A percentile compares a stretch with the other conserved stretches of the same genome.
These are phyloP conservation scores for Naematelia aurantialba DNA, from an alignment of 768 basidiomycete genomes.

Conservation along the genomic window DNA sequence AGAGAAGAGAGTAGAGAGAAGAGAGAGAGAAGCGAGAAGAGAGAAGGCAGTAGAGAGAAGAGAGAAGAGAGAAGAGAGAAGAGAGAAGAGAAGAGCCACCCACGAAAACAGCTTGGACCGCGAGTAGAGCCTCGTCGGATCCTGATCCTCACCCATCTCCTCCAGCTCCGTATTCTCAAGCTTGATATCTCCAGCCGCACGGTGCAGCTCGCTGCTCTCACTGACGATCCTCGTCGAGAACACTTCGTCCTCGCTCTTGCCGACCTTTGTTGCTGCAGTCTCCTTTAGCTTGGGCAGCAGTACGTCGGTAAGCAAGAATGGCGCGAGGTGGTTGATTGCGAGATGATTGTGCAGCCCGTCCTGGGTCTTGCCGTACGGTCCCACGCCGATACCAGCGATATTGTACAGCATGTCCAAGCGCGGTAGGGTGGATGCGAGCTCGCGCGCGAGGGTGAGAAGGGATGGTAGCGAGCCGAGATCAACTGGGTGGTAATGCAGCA, in stretches of 20 bases:
- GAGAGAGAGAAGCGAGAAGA: not conserved
- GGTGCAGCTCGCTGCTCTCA: slow-evolving; percentile 42
- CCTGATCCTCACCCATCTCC: slow-evolving; percentile 40
- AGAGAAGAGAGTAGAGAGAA: not conserved
- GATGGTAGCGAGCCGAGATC: slow-evolving; percentile 39
- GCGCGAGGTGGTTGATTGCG: slow-evolving; percentile 44
- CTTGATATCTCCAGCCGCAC: slow-evolving; percentile 35
- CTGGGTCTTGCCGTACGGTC: slow-evolving; percentile 41
- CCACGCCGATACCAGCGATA: slow-evolving; percentile 49
- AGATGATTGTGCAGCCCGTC: slow-evolving; percentile 47
- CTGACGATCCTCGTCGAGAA: slow-evolving; percentile 41
- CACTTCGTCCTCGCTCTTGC: slow-evolving; percentile 15
- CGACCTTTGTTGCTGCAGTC: slow-evolving; percentile 26
- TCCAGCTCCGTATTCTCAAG: slow-evolving; percentile 34
- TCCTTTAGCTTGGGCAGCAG: slow-evolving; percentile 40
- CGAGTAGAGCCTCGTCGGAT: slow-evolving; percentile 35
- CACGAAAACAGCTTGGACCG: slow-evolving; percentile 45
- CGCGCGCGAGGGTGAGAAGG: slow-evolving; percentile 25
- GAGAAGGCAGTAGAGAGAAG: not conserved
- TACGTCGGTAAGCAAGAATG: slow-evolving; percentile 34
- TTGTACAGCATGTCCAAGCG: slow-evolving; percentile 39
- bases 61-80: not conserved
- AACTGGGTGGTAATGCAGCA: slow-evolving; percentile 32
- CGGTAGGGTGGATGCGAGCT: slow-evolving; percentile 23
- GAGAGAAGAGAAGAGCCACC: slow-evolving; percentile 15